These are phyloP conservation scores for Fabrea salina DNA, from an alignment of 169 alveolate species.

Conservation along the genomic window DNA sequence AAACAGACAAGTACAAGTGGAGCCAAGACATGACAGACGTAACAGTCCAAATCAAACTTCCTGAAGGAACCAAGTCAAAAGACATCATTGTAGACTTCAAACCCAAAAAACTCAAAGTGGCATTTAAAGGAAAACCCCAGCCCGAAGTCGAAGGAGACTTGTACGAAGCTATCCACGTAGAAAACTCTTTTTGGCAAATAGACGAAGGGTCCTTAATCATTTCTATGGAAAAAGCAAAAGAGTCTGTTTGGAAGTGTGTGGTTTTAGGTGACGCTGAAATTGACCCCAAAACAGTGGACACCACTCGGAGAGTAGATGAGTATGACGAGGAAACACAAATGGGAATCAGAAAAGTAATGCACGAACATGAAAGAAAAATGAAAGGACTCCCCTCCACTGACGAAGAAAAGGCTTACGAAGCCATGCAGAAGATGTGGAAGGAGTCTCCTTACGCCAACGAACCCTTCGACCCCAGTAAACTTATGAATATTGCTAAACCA, in stretches of 20 bases:
- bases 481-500: background rate
- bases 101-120: slow-evolving; percentile 50
- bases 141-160: slow-evolving; percentile 68
- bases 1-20: slow-evolving; percentile 74
- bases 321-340: slow-evolving; percentile 81
- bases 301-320: slow-evolving; percentile 69
- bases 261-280: slow-evolving; percentile 75
- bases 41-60: slow-evolving; percentile 62
- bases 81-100: slow-evolving; percentile 60
- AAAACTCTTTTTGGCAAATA: slow-evolving; percentile 70
- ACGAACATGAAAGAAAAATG: slow-evolving; percentile 75
- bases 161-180: slow-evolving; percentile 62
- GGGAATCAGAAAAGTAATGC: slow-evolving; percentile 64
- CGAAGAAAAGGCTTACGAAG: slow-evolving; percentile 70
- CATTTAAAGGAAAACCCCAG: slow-evolving; percentile 43
- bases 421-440: slow-evolving; percentile 60
- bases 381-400: slow-evolving; percentile 77
- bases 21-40: slow-evolving; percentile 68
- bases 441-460: slow-evolving; percentile 70
- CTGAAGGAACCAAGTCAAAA: slow-evolving; percentile 59
- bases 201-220: slow-evolving; percentile 68
- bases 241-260: slow-evolving; percentile 74
- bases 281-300: slow-evolving; percentile 83
- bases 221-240: slow-evolving; percentile 66
- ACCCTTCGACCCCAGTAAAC: slow-evolving; percentile 72